Evolutionary conservation across 1,139 yeast species (phyloP), one percentile per base, ranked within the genome.

Genomic region (Geotrichum macrosporum): DNA sequence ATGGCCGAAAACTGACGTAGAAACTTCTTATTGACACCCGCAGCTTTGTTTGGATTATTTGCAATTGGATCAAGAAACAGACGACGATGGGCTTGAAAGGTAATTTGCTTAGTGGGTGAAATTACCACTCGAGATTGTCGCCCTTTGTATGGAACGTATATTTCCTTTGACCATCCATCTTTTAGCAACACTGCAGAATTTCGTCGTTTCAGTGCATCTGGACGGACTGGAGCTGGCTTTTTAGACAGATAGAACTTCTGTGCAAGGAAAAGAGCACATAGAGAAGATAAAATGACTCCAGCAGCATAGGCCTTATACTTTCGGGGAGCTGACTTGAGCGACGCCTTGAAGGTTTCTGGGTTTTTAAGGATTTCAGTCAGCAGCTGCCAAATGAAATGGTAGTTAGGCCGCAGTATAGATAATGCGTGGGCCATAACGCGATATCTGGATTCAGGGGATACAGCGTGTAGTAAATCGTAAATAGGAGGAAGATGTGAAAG

Each of bases 1-100:
- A 89, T 77, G 29, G 89, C 86, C 30, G 73, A 69, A 54, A 87
- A 70, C 67, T 88, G 95, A 53, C 78, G 77, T 53, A 86, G 67
- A 58, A 87, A 86, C 58, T 76, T 76, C 32, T 87, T 81, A 61
- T 82, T 60, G 31, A 58, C 57, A 12, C 65, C 65, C 53, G 63
- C 72, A 58, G 43, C 35, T 39, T 55, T 55, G 55, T 52, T 61
- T 57, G 71, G 48, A 40, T 32, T 73, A 47, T 71, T 73, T 42
- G 71, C 65, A 44, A 67, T 59, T 48, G 75, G 76, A 55, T 74
- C 75, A 56, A 80, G 75, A 59, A 82, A 81, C 39, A 77, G 63
- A 50, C 81, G 73, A 59, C 80, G 75, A 62, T 83, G 88, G 4
- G 84, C 83, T 47, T 85, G 88, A 59, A 80, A 81, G 50, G 70